A percentile compares a stretch with the other conserved stretches of the same genome.
These are phyloP conservation scores for Fragaria ananassa DNA, from an alignment of 306 rosid species.

Conservation along the genomic window DNA sequence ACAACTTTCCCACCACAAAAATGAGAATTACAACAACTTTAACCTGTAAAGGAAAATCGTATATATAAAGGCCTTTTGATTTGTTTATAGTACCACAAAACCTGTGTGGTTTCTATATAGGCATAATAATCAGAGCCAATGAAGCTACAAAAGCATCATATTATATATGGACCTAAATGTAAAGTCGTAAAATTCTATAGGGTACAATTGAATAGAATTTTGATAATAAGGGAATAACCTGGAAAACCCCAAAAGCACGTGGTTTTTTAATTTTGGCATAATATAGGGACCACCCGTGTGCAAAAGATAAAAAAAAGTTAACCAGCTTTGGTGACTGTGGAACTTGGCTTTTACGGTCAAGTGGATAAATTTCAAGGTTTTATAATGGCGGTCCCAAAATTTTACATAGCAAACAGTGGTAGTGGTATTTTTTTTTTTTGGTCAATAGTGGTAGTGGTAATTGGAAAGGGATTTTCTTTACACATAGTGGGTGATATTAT, in stretches of 20 bases:
- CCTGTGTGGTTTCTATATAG: neutral
- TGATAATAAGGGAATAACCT: neutral
- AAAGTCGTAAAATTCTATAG: neutral
- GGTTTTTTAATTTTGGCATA: conserved; percentile 24
- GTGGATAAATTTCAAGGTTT: neutral
- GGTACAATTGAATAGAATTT: conserved; percentile 4
- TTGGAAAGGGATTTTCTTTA: neutral
- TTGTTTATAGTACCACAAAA: neutral
- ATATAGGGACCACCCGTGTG: conserved; percentile 32
- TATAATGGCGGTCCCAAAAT: conserved; percentile 11
- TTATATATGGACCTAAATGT: neutral
- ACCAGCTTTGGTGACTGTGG: conserved; percentile 12
- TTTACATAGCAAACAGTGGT: conserved; percentile 8
- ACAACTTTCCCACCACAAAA: conserved; percentile 25
- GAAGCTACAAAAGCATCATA: conserved; percentile 1
- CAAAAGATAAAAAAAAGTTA: conserved; percentile 20
- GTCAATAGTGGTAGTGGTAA: conserved; percentile 2
- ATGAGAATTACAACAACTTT: neutral
- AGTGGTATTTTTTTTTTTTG: no score
- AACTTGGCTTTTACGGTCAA: conserved; percentile 3
- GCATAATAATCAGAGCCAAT: conserved; percentile 27
- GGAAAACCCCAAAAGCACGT: conserved; percentile 5
- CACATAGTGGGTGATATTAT: neutral
- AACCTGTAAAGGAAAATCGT: conserved; percentile 11
- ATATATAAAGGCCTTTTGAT: neutral